phyloP scores from a whole-genome alignment of 257 asterid genomes.

The Solanum tarijense region DNA sequence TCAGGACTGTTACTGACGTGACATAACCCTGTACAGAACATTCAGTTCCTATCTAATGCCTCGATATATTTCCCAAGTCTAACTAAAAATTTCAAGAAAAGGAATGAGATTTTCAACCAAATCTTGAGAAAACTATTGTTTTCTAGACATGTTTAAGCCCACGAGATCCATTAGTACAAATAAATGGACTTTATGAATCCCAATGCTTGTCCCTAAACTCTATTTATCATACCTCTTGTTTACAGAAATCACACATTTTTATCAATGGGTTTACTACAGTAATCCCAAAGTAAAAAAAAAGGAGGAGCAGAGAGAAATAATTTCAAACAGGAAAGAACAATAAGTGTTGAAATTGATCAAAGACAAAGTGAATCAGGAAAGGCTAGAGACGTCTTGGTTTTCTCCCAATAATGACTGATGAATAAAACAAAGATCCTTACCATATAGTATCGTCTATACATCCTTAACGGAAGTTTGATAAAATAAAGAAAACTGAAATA shows the following conservation, averaged over 20 bases:
- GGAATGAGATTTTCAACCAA: neutral
- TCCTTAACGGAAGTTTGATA: neutral
- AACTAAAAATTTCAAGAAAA: neutral
- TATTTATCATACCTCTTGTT: neutral
- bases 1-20: neutral
- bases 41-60: neutral
- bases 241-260: neutral
- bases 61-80: neutral
- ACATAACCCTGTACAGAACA: neutral
- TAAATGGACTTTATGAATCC: neutral
- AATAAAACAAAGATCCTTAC: neutral
- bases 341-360: neutral
- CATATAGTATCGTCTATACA: neutral
- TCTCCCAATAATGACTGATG: neutral
- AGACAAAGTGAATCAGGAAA: neutral
- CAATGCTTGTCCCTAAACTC: neutral
- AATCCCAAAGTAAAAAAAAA: neutral
- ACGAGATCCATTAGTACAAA: neutral
- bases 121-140: neutral
- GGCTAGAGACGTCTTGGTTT: neutral
- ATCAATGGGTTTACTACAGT: neutral
- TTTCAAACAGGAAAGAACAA: neutral
- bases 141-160: neutral
- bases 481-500: neutral
- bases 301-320: neutral